Conservation (phyloP, 2,329 filamentous ascomycete species). For the Monilinia vaccinii-corymbosi region DNA sequence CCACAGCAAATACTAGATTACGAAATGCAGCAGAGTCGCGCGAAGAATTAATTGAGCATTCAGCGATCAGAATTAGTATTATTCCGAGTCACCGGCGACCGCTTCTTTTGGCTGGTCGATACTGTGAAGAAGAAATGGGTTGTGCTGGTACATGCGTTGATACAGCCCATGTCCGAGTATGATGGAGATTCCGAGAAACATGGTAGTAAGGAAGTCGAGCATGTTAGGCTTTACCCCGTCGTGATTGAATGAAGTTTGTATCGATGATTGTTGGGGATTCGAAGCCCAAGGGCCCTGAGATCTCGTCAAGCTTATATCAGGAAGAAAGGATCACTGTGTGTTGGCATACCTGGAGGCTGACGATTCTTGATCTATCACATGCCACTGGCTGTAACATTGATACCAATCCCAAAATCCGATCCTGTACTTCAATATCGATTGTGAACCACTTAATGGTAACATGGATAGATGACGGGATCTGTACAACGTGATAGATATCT, state of each 20-base stretch:
- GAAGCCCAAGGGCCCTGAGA: not conserved
- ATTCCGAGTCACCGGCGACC: not conserved
- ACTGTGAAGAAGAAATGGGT: not conserved
- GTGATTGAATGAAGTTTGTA: not conserved
- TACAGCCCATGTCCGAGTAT: not conserved
- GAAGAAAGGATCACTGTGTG: not conserved
- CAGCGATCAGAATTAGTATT: not conserved
- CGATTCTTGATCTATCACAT: not conserved
- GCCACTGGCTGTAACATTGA: not conserved
- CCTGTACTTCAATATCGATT: not conserved
- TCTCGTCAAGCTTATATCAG: not conserved
- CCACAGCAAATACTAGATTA: not conserved
- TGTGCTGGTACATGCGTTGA: not conserved
- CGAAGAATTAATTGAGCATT: not conserved
- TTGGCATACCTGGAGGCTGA: not conserved
- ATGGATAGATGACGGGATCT: not conserved
- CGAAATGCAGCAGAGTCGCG: not conserved
- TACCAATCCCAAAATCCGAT: not conserved
- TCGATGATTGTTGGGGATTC: not conserved
- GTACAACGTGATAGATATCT: conserved; percentile 3
- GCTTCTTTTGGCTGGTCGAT: not conserved
- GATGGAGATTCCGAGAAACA: not conserved
- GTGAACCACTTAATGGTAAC: not conserved
- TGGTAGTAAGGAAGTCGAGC: conserved; percentile 3
- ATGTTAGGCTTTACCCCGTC: not conserved